Conservation (phyloP, 192 early-diverging fungal genomes). For the Cladochytrium replicatum region DNA sequence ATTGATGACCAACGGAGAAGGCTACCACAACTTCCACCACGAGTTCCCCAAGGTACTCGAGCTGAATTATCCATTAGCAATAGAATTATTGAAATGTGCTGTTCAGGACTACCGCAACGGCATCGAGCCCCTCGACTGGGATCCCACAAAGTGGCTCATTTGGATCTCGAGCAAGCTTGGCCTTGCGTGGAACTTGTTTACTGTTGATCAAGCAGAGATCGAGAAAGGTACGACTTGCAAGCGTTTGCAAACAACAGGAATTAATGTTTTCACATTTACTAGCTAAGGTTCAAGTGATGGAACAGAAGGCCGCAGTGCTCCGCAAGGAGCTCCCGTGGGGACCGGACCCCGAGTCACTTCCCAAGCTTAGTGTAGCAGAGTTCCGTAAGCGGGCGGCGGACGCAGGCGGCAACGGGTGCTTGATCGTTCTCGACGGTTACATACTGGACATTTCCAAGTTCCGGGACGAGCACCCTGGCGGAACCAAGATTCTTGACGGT, state of each 20-base stretch:
- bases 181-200: conserved; percentile 37
- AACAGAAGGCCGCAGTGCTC: conserved; percentile 3
- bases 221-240: conserved; percentile 25
- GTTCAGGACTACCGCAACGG: conserved; percentile 43
- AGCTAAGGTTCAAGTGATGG: conserved; percentile 10
- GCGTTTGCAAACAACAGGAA: conserved; percentile 42
- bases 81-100: not conserved
- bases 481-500: conserved; percentile 12
- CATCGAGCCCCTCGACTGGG: conserved; percentile 36
- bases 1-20: conserved; percentile 42
- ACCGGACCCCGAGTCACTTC: conserved; percentile 8
- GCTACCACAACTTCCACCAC: conserved; percentile 53
- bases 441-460: conserved; percentile 27
- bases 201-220: conserved; percentile 35
- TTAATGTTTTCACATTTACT: not conserved
- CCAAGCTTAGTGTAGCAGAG: conserved; percentile 47
- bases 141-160: conserved; percentile 50
- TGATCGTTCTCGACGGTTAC: conserved; percentile 25
- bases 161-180: conserved; percentile 25
- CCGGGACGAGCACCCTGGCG: conserved; percentile 25
- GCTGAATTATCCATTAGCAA: no score
- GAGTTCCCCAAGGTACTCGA: not conserved
- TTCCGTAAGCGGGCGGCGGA: conserved; percentile 37
- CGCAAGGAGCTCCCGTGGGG: conserved; percentile 16
- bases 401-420: conserved; percentile 18